phyloP scores from a whole-genome alignment of 163 green algal genomes.

The Coccomyxa subellipsoidea region DNA sequence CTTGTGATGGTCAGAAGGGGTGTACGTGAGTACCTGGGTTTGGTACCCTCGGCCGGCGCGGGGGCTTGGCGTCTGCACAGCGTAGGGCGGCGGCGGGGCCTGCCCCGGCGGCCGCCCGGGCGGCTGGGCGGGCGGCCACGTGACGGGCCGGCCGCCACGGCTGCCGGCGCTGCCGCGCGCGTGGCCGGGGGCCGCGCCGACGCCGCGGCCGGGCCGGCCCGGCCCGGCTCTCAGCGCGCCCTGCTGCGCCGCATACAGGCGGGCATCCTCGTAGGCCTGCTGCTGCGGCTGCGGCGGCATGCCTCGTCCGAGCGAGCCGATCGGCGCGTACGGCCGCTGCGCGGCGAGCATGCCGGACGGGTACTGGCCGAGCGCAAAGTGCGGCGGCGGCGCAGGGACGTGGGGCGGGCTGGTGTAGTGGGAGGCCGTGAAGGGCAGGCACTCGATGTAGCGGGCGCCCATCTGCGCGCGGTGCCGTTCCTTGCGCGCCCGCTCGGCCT shows the following conservation, averaged over 20 bases:
- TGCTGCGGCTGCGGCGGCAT: neutral
- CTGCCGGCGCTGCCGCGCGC: no score
- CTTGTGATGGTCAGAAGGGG: neutral
- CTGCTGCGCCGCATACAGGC: neutral
- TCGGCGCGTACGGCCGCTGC: neutral
- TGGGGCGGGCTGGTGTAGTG: constrained; percentile 1
- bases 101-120: neutral
- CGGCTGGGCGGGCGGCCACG: neutral
- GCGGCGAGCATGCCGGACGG: neutral
- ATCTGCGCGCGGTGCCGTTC: constrained; percentile 78
- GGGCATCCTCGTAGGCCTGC: neutral
- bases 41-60: neutral
- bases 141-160: neutral
- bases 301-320: neutral
- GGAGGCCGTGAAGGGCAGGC: constrained; percentile 61
- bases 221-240: neutral
- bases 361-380: neutral
- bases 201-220: no score
- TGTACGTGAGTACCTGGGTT: neutral
- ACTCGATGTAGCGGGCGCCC: constrained; percentile 87
- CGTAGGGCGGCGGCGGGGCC: neutral
- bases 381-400: neutral
- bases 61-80: neutral
- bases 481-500: constrained; percentile 68
- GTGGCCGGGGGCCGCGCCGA: no score